Evolutionary conservation across 2,329 filamentous ascomycete genomes (phyloP).

Genomic region (Calonectria henricotiae): DNA sequence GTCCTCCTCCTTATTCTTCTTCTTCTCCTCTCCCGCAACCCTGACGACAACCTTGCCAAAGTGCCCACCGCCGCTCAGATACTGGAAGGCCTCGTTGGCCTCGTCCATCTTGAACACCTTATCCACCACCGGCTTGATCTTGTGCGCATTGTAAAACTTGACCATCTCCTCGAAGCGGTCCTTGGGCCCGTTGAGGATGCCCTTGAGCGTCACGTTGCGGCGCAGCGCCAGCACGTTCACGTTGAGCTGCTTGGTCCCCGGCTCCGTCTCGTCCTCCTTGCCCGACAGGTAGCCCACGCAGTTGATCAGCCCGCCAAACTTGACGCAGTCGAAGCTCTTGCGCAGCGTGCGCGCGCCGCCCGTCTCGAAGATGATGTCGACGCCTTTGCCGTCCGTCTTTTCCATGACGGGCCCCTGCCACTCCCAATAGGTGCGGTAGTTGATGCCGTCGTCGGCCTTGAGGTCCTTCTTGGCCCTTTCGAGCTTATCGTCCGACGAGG

Average conservation of each 20-base stretch:
- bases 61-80: constrained; percentile 69
- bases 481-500: constrained; percentile 70
- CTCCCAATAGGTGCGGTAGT: constrained; percentile 68
- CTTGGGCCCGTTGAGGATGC: constrained; percentile 75
- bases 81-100: constrained; percentile 67
- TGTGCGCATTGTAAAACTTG: constrained; percentile 62
- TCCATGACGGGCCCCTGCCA: constrained; percentile 68
- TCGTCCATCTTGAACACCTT: constrained; percentile 65
- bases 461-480: constrained; percentile 63
- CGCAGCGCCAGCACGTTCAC: constrained; percentile 72
- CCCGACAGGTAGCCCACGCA: constrained; percentile 68
- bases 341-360: constrained; percentile 69
- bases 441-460: constrained; percentile 69
- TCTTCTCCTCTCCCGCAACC: constrained; percentile 53
- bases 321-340: constrained; percentile 69
- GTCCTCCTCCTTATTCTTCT: constrained; percentile 20
- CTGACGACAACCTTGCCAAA: constrained; percentile 73
- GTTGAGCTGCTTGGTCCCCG: constrained; percentile 65
- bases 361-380: constrained; percentile 71
- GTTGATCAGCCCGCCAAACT: constrained; percentile 71
- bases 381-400: constrained; percentile 64
- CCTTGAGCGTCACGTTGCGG: constrained; percentile 66
- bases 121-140: constrained; percentile 67
- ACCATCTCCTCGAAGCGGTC: constrained; percentile 71
- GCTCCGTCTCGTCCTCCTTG: constrained; percentile 69